A percentile compares a stretch with the other conserved stretches of the same genome.
Conservation (phyloP, 2,329 filamentous ascomycete species). For the Coniochaeta ligniaria region DNA sequence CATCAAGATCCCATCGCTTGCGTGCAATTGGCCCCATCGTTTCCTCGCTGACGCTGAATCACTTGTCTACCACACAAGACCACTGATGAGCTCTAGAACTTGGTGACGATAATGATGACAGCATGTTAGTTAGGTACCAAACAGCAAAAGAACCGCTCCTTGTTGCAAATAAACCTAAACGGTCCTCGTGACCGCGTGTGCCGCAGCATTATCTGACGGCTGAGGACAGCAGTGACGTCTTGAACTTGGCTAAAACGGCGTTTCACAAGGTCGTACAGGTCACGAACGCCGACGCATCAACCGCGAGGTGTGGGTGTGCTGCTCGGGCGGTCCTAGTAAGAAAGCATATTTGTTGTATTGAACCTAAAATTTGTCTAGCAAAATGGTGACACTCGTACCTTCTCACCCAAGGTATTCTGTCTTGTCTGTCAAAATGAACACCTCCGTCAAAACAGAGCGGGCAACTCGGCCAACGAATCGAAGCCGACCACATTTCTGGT, state of each 20-base stretch:
- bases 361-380: no score
- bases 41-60: background rate
- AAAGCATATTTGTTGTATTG: no score
- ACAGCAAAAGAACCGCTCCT: background rate
- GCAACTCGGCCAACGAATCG: background rate
- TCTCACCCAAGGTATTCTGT: no score
- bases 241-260: background rate
- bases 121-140: no score
- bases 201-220: background rate
- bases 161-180: background rate
- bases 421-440: no score
- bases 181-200: background rate
- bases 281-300: background rate
- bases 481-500: constrained; percentile 1
- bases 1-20: background rate
- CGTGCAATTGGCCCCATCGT: background rate
- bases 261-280: background rate
- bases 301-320: background rate
- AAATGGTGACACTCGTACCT: no score
- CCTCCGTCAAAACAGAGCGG: no score
- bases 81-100: background rate
- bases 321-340: background rate
- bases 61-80: background rate
- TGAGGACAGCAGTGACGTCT: background rate
- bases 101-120: no score